Evolutionary conservation across 2,329 filamentous ascomycete genomes (phyloP).

Genomic region (Neonectria hederae): DNA sequence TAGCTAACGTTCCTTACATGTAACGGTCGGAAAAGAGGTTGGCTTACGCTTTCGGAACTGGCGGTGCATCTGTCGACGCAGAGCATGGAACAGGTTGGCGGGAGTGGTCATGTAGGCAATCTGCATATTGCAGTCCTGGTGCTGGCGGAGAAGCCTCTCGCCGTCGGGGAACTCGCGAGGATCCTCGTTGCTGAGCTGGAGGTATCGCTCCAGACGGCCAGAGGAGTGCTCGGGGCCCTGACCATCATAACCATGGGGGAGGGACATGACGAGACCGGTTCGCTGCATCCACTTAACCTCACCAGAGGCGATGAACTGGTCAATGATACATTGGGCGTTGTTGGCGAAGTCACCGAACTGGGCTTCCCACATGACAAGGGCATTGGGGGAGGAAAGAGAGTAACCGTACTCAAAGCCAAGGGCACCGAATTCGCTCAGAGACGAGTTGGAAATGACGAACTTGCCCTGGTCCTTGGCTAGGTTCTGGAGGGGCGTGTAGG

Average conservation of each 20-base stretch:
- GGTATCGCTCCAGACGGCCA: constrained; percentile 94
- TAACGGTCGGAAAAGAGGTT: neutral
- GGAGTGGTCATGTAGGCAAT: constrained; percentile 97
- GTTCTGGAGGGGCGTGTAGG: constrained; percentile 91
- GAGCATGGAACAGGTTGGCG: constrained; percentile 93
- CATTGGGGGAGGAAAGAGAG: constrained; percentile 95
- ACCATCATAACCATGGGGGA: constrained; percentile 97
- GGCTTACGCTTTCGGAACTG: constrained; percentile 98
- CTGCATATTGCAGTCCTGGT: constrained; percentile 99
- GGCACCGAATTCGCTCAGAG: constrained; percentile 73
- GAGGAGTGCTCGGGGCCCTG: constrained; percentile 99
- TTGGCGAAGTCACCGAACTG: constrained; percentile 99
- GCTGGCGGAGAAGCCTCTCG: constrained; percentile 93
- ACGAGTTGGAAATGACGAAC: constrained; percentile 98
- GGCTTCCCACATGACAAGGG: constrained; percentile 98
- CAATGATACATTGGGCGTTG: constrained; percentile 98
- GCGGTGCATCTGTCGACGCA: constrained; percentile 97
- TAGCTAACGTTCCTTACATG: constrained; percentile 30
- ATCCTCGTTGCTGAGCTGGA: constrained; percentile 97
- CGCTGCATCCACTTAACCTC: constrained; percentile 99
- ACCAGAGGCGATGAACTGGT: constrained; percentile 97
- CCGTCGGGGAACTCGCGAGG: constrained; percentile 88
- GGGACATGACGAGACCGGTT: constrained; percentile 93
- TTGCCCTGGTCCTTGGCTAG: constrained; percentile 91
- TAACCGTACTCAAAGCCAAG: constrained; percentile 99